Conservation (phyloP, 495 filamentous ascomycete genomes). For the Talaromyces liani region DNA sequence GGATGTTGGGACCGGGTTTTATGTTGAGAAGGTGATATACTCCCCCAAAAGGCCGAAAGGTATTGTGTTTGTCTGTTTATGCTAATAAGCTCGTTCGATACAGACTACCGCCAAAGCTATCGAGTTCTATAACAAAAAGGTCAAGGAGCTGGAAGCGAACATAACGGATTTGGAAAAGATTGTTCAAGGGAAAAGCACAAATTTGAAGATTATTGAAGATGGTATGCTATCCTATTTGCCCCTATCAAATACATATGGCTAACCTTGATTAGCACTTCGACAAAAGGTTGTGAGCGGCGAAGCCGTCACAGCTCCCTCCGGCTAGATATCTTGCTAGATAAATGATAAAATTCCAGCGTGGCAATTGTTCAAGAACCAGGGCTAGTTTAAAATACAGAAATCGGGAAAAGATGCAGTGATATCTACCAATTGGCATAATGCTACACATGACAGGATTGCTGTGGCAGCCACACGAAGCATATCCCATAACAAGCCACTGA, state of each 20-base stretch:
- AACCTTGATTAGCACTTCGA: conserved; percentile 27
- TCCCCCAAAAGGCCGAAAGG: not conserved
- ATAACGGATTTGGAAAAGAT: conserved; percentile 82
- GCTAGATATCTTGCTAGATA: not conserved
- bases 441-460: not conserved
- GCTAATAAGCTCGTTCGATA: not conserved
- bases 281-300: conserved; percentile 41
- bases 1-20: conserved; percentile 94
- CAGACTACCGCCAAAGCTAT: conserved; percentile 65
- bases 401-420: not conserved
- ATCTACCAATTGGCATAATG: not conserved
- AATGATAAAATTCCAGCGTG: not conserved
- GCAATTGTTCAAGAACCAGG: not conserved
- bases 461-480: not conserved
- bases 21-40: conserved; percentile 74
- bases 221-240: conserved; percentile 40
- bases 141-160: conserved; percentile 70
- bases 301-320: conserved; percentile 11
- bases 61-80: not conserved
- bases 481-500: no score
- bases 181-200: conserved; percentile 74
- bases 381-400: not conserved
- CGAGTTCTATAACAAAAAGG: conserved; percentile 79
- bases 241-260: conserved; percentile 10
- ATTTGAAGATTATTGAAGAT: conserved; percentile 81